Conservation (phyloP, 1,284 basidiomycete genomes). For the Retiboletus flavoniger region DNA sequence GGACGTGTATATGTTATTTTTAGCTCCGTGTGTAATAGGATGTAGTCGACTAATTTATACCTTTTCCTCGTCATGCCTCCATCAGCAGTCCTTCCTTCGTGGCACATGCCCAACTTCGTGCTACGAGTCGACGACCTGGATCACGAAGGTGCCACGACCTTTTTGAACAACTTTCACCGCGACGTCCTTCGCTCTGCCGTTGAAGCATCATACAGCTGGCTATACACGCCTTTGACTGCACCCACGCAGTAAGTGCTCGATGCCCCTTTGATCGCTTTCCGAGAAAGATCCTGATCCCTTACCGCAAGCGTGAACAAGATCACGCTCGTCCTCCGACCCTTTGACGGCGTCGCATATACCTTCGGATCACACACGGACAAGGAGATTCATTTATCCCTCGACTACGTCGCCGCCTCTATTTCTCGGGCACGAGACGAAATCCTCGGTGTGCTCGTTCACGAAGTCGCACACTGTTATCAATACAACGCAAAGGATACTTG, state of each 20-base stretch:
- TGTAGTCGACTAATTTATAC: background rate
- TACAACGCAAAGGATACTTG: constrained; percentile 58
- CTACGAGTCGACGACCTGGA: constrained; percentile 58
- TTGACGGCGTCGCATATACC: constrained; percentile 68
- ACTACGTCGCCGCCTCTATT: constrained; percentile 51
- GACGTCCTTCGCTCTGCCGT: constrained; percentile 52
- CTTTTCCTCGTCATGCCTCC: constrained; percentile 27
- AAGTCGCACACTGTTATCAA: constrained; percentile 75
- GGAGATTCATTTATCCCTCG: constrained; percentile 68
- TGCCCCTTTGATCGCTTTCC: background rate
- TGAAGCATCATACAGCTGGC: constrained; percentile 51
- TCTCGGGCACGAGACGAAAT: constrained; percentile 58
- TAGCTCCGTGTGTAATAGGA: constrained; percentile 6
- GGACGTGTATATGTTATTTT: constrained; percentile 5
- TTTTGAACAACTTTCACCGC: constrained; percentile 52
- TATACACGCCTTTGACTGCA: constrained; percentile 58
- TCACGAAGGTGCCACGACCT: constrained; percentile 57
- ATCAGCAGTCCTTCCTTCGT: constrained; percentile 35
- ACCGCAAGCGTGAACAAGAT: constrained; percentile 52
- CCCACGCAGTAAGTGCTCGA: constrained; percentile 52
- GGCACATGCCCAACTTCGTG: constrained; percentile 56
- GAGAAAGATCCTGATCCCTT: constrained; percentile 1
- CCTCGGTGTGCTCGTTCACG: constrained; percentile 60
- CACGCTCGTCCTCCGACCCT: constrained; percentile 55
- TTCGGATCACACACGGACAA: constrained; percentile 55